A percentile compares a stretch with the other conserved stretches of the same genome.
Conservation (phyloP, 768 basidiomycete genomes). For the Pisolithus microcarpus region DNA sequence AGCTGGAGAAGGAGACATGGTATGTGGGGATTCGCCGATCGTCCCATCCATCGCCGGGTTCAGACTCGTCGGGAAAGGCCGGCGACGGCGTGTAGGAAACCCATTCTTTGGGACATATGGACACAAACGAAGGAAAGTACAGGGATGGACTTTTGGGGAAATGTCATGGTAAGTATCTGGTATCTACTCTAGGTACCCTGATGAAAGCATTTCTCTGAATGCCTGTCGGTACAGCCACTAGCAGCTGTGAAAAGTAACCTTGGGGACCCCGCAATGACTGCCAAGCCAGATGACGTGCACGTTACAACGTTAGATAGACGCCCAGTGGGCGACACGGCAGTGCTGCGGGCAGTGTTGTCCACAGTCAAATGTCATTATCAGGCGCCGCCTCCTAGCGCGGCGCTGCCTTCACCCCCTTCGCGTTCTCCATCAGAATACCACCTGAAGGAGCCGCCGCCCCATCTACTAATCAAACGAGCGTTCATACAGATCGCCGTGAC, state of each 20-base stretch:
- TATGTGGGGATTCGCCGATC: slow-evolving; percentile 11
- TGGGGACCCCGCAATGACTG: no score
- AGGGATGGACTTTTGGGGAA: slow-evolving; percentile 29
- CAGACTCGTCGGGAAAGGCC: background rate
- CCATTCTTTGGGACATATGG: slow-evolving; percentile 43
- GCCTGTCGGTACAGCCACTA: slow-evolving; percentile 13
- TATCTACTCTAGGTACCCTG: no score
- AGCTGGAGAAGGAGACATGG: slow-evolving; percentile 36
- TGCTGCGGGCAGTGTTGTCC: background rate
- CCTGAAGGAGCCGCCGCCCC: slow-evolving; percentile 1
- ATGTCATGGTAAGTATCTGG: slow-evolving; percentile 33
- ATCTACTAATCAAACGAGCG: slow-evolving; percentile 3
- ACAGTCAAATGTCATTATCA: background rate
- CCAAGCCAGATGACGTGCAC: background rate
- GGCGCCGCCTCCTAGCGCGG: background rate
- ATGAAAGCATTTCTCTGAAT: no score
- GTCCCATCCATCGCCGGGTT: background rate
- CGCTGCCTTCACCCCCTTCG: background rate
- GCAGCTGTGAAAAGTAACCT: no score
- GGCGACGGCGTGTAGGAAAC: slow-evolving; percentile 22
- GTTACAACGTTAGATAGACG: background rate
- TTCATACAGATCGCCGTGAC: slow-evolving; percentile 34
- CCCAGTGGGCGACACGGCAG: background rate
- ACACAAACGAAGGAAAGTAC: background rate
- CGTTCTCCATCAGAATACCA: background rate